Evolutionary conservation across 73 alveolate species (phyloP), one percentile per base, ranked within the genome.

Genomic region (Symbiodinium pilosum): DNA sequence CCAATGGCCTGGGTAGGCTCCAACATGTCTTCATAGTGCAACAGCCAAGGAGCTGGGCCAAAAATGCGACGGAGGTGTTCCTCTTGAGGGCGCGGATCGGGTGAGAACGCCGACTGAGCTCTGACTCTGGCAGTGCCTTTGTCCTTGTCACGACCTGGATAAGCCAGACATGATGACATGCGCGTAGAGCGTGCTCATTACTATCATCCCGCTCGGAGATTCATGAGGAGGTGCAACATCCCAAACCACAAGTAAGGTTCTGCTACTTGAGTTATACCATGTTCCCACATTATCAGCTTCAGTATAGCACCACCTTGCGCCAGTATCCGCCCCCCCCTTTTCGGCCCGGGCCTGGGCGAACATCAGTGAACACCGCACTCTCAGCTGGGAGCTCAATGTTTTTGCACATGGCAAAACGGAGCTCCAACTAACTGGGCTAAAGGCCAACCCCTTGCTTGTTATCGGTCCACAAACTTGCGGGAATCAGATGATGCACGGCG

Each of bases 41-140:
- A n/a, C n/a, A n/a, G 73, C 73, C 73, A 54, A 54, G 73, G 26
- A 54, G 73, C 73, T 54, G 73, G 73, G 73, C 73, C 73, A 54
- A 54, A 54, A n/a, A 54, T 54, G 20, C 73, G 34, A 16, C 73
- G 5, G 26, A 54, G 73, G 26, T 54, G 73, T 0, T 11, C 73
- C 26, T 54, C 73, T 54, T 54, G 32, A 54, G 73, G 73, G 26
- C 73, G 73, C 26, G 73, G 73, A 54, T 54, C 73, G 26, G 73
- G 73, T 30, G 73, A 54, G 26, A n/a, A 26, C 26, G 20, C 73
- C 26, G 73, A n/a, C n/a, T n/a, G n/a, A n/a, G n/a, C n/a, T 24
- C 32, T 54, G 73, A n/a, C 73, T 54, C 32, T 54, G 34, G 73
- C 73, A 24, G 73, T 30, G 73, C 73, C 26, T 30, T 9, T 54